Evolutionary conservation across 2,329 filamentous ascomycete genomes (phyloP).

Genomic region (Fusarium liriodendri): DNA sequence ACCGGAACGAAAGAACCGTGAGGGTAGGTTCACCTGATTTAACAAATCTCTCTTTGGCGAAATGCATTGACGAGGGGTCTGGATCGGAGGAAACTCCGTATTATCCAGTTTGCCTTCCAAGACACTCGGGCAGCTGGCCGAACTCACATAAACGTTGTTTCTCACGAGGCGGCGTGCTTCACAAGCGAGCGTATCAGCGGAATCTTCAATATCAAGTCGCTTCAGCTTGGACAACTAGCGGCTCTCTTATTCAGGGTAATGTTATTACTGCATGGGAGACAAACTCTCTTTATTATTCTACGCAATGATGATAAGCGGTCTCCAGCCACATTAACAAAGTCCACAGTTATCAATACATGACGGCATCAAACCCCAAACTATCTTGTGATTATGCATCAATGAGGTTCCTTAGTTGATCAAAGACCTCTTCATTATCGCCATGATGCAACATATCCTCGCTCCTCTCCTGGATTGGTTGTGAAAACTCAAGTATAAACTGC

Average conservation of each 20-base stretch:
- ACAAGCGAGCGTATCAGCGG: neutral
- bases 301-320: too few species aligned
- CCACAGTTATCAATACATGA: too few species aligned
- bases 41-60: neutral
- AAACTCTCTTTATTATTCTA: neutral
- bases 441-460: neutral
- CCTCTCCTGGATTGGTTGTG: neutral
- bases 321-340: too few species aligned
- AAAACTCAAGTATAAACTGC: neutral
- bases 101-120: neutral
- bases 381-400: neutral
- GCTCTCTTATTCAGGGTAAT: neutral
- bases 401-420: neutral
- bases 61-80: neutral
- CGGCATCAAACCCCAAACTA: neutral
- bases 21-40: neutral
- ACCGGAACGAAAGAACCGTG: neutral
- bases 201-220: neutral
- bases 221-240: neutral
- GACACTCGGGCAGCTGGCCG: neutral
- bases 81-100: neutral
- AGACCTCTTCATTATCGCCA: neutral
- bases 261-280: neutral
- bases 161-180: neutral
- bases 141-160: neutral